Conservation (phyloP, 768 basidiomycete genomes). For the Agrocybe pediades region DNA sequence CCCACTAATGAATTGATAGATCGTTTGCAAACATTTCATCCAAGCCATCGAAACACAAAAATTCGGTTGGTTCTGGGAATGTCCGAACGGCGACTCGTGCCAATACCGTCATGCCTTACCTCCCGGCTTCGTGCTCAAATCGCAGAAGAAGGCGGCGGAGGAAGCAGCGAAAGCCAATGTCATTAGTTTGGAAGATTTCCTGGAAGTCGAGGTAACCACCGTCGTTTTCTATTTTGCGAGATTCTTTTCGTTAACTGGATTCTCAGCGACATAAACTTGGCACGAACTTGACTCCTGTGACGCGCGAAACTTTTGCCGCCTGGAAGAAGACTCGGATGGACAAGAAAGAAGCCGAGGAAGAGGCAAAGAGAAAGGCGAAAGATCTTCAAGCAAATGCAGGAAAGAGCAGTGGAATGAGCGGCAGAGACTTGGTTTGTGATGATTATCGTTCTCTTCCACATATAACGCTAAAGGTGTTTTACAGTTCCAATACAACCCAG, state of each 20-base stretch:
- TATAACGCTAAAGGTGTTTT: background rate
- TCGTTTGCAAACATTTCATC: conserved; percentile 97
- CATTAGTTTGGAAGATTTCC: conserved; percentile 94
- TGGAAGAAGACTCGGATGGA: conserved; percentile 97
- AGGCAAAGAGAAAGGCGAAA: conserved; percentile 81
- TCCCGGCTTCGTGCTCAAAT: conserved; percentile 93
- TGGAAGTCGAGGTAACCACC: conserved; percentile 86
- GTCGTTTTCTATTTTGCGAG: background rate
- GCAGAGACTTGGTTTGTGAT: conserved; percentile 81
- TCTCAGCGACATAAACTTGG: conserved; percentile 94
- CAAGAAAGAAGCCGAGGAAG: conserved; percentile 91
- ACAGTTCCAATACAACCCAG: conserved; percentile 94
- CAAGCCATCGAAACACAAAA: conserved; percentile 93
- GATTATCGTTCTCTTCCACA: conserved; percentile 1
- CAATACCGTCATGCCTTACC: conserved; percentile 96
- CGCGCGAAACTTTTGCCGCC: conserved; percentile 83
- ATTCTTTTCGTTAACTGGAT: background rate
- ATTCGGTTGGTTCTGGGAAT: conserved; percentile 98
- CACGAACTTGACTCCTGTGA: conserved; percentile 88
- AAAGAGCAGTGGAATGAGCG: conserved; percentile 92
- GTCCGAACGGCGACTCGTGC: conserved; percentile 86
- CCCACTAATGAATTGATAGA: conserved; percentile 43
- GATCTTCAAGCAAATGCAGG: conserved; percentile 81
- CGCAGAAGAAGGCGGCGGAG: conserved; percentile 88
- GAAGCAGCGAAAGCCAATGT: conserved; percentile 87